Evolutionary conservation across 805 yeast species (phyloP), one percentile per base, ranked within the genome.

Genomic region (Suhomyces sp.): DNA sequence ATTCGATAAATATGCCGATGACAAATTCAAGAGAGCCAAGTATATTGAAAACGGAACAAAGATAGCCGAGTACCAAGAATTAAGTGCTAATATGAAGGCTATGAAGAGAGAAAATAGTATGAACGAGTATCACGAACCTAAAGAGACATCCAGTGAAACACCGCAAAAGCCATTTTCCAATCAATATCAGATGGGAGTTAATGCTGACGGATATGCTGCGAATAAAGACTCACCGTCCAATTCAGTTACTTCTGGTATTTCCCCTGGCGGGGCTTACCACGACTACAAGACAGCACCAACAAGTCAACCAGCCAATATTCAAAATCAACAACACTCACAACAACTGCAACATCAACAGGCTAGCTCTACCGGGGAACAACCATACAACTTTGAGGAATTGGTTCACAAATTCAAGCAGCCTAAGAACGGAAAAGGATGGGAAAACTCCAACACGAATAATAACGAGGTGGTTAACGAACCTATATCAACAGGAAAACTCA

Each of bases 1-100:
- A 17, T 74, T 73, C 51, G 78, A 75, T 46, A 74, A 74, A 56
- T 68, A 71, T 56, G 79, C 79, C 36, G 64, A 72, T 57, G 76
- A 73, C 55, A 73, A 73, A 52, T 65, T 69, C 51, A 75, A 74
- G 57, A 63, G 79, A 47, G 79, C 77, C 3, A 59, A 66, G 51
- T 67, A 71, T 17, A 74, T 75, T 48, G 77, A 72, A 50, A 66
- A 67, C 49, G 72, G 73, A n/a, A 64, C 68, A 26, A 68, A 64
- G 48, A 63, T 70, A 41, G 78, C 76, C 9, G 76, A 73, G 55
- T 63, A 65, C 60, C 74, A 71, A 50, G 80, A 75, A 50, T 29
- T 60, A 31, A 55, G 47, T 23, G 69, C 70, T 26, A 58, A 60
- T 46, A 62, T 58, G 44, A 65, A 63, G 50, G 70, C 64, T 29